phyloP scores from a whole-genome alignment of 2,329 filamentous ascomycete species.

The Mollisiaceae sp. region DNA sequence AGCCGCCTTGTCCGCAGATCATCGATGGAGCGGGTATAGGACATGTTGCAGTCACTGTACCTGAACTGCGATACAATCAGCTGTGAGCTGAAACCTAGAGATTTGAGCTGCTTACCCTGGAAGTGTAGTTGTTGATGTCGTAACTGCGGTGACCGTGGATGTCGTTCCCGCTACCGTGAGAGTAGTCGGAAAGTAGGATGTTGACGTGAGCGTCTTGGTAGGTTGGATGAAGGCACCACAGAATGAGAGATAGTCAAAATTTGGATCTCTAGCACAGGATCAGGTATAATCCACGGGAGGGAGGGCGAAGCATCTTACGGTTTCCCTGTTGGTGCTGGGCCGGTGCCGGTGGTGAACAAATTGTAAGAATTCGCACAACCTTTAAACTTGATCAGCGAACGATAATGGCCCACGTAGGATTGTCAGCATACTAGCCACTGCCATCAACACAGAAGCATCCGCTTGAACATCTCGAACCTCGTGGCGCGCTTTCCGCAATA shows the following conservation, averaged over 20 bases:
- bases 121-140: not conserved
- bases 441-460: not conserved
- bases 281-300: not conserved
- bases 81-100: not conserved
- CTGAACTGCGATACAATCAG: not conserved
- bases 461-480: constrained; percentile 7
- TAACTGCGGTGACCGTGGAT: constrained; percentile 15
- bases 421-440: not conserved
- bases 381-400: not conserved
- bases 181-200: constrained; percentile 9
- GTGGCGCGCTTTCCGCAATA: not conserved
- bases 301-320: constrained; percentile 14
- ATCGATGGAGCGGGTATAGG: constrained; percentile 19
- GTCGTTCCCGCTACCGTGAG: constrained; percentile 2
- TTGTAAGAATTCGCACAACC: constrained; percentile 16
- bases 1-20: constrained; percentile 25
- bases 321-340: constrained; percentile 11
- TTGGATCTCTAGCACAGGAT: constrained; percentile 12
- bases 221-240: constrained; percentile 25
- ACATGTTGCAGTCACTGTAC: constrained; percentile 19
- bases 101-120: not conserved
- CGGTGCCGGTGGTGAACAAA: constrained; percentile 8
- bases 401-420: not conserved
- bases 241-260: constrained; percentile 26
- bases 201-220: constrained; percentile 19